phyloP scores from a whole-genome alignment of 352 stramenopile genomes.

The Phytophthora pinifolia region DNA sequence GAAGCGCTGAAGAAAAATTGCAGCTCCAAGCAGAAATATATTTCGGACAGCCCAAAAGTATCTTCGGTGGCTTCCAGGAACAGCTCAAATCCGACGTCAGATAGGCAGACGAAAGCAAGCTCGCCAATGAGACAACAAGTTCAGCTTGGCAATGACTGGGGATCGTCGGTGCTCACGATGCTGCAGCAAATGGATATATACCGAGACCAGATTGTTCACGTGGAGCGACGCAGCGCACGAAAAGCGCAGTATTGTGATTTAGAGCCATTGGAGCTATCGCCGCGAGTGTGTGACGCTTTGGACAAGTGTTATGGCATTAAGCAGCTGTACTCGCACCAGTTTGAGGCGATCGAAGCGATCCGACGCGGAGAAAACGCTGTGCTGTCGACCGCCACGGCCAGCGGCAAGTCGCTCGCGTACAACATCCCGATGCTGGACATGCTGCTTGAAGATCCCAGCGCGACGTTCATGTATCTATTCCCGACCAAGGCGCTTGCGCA shows the following conservation, averaged over 20 bases:
- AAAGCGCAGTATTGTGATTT: constrained; percentile 46
- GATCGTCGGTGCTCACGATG: constrained; percentile 46
- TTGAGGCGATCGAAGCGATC: constrained; percentile 87
- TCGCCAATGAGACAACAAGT: not conserved
- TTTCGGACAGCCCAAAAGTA: not conserved
- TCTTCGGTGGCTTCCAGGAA: constrained; percentile 1
- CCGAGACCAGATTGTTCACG: constrained; percentile 76
- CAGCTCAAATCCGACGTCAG: not conserved
- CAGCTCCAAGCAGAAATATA: not conserved
- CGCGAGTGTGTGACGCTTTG: constrained; percentile 43
- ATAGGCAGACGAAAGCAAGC: too few species aligned
- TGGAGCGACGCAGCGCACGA: constrained; percentile 56
- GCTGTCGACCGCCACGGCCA: constrained; percentile 96
- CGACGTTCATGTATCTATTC: constrained; percentile 95
- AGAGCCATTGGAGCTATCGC: constrained; percentile 37
- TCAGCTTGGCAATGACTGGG: constrained; percentile 17
- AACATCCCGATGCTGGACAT: constrained; percentile 92
- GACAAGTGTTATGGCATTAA: constrained; percentile 42
- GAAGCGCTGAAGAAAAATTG: constrained; percentile 33
- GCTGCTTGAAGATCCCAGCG: constrained; percentile 49
- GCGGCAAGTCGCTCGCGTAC: constrained; percentile 97
- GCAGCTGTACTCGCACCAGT: constrained; percentile 93
- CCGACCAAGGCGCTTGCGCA: constrained; percentile 98
- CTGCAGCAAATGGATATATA: constrained; percentile 62
- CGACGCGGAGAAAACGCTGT: constrained; percentile 89